These are phyloP conservation scores for Eragrostis nindensis DNA, from an alignment of 176 grass and related monocot species.

Conservation along the genomic window DNA sequence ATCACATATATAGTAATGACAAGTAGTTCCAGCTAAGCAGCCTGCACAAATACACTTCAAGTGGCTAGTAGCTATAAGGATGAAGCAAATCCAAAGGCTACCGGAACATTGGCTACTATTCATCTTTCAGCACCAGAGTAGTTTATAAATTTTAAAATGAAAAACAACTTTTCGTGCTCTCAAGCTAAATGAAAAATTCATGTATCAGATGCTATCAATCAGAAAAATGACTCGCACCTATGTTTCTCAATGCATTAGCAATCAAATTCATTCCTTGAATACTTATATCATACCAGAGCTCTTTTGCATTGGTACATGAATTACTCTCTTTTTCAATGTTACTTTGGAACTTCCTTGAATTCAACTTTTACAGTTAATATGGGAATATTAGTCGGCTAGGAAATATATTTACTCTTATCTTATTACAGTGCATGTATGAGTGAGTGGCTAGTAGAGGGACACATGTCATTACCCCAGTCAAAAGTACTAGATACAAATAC, in stretches of 20 bases:
- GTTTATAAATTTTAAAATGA: background rate
- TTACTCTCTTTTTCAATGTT: constrained; percentile 9
- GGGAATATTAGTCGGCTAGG: background rate
- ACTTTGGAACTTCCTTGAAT: background rate
- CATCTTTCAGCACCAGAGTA: background rate
- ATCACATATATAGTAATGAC: constrained; percentile 16
- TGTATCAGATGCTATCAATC: background rate
- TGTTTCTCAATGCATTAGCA: background rate
- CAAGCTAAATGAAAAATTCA: background rate
- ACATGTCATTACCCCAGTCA: background rate
- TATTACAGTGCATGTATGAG: background rate
- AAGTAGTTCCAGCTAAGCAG: constrained; percentile 4
- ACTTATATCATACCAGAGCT: too few species aligned
- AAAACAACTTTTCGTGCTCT: background rate
- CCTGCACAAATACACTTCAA: constrained; percentile 6
- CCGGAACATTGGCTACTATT: constrained; percentile 8
- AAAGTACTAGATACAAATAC: background rate
- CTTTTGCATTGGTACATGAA: constrained; percentile 14
- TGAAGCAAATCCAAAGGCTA: background rate
- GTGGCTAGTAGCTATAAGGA: constrained; percentile 8
- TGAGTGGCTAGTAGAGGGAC: background rate
- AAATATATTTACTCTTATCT: background rate
- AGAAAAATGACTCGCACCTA: background rate
- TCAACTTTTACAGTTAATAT: background rate
- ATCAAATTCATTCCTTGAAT: background rate